A percentile compares a stretch with the other conserved stretches of the same genome.
Conservation (phyloP, 441 rosid species). For the Metrosideros polymorpha region DNA sequence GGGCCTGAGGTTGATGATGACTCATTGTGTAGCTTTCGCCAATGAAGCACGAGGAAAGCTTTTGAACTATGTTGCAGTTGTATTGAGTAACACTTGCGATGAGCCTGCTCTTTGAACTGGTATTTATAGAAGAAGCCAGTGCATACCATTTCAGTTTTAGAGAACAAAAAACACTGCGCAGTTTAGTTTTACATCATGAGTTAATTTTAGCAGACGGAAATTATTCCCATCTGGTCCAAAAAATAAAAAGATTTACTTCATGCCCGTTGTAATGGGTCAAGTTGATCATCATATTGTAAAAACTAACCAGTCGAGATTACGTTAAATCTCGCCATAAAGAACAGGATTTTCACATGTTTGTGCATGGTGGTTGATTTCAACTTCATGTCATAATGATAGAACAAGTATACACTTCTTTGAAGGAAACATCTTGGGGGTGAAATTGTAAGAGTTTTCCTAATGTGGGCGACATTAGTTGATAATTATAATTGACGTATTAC, state of each 20-base stretch:
- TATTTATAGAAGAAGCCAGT: neutral
- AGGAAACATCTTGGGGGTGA: neutral
- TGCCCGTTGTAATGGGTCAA: neutral
- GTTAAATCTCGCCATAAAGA: neutral
- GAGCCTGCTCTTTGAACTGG: neutral
- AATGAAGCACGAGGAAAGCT: neutral
- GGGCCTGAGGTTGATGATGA: neutral
- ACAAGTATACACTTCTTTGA: neutral
- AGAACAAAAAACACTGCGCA: neutral
- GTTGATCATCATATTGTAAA: neutral
- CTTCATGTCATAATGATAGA: neutral
- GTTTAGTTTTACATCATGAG: neutral
- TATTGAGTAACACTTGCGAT: neutral
- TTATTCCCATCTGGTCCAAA: neutral
- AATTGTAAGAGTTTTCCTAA: no score
- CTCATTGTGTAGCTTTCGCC: neutral
- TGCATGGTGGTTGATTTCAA: neutral
- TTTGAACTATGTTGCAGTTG: neutral
- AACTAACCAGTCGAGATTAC: neutral
- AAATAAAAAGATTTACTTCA: neutral
- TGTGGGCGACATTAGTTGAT: no score
- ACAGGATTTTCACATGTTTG: neutral
- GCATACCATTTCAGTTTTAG: neutral
- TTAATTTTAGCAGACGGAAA: neutral
- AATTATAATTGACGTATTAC: no score